These are phyloP conservation scores for Tetratostichococcus sp. DNA, from an alignment of 139 green algal species.

Conservation along the genomic window DNA sequence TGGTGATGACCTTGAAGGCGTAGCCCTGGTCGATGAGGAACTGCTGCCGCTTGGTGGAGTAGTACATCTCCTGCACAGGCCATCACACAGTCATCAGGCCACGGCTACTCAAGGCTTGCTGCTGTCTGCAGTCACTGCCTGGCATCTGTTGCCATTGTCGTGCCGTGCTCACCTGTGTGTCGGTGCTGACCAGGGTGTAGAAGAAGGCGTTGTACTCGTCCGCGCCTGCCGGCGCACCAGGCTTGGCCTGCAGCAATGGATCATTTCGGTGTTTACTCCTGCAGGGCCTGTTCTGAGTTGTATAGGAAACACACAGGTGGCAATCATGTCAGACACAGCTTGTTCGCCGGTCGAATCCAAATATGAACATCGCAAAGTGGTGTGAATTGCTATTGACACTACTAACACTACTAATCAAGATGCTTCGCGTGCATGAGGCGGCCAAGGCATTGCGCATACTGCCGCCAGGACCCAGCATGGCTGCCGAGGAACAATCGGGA, in stretches of 20 bases:
- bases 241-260: not conserved
- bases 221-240: conserved; percentile 5
- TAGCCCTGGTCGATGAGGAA: conserved; percentile 99
- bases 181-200: conserved; percentile 97
- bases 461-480: conserved; percentile 86
- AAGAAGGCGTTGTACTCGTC: conserved; percentile 98
- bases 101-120: not conserved
- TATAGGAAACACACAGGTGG: too few relatives aligned
- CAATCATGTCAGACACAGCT: too few relatives aligned
- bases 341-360: too few relatives aligned
- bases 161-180: conserved; percentile 76
- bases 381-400: too few relatives aligned
- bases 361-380: too few relatives aligned
- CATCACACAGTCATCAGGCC: not conserved
- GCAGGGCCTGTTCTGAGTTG: too few relatives aligned
- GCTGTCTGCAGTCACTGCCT: too few relatives aligned
- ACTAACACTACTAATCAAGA: too few relatives aligned
- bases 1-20: conserved; percentile 93
- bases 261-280: too few relatives aligned
- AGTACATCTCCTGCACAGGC: conserved; percentile 94
- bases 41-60: conserved; percentile 94
- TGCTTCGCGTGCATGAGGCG: conserved; percentile 88
- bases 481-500: conserved; percentile 96
- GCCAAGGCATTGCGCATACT: conserved; percentile 95
- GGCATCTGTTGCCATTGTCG: too few relatives aligned